Evolutionary conservation across 2,329 filamentous ascomycete genomes (phyloP), one percentile per base, ranked within the genome.

Genomic region (Colletotrichum orchidophilum): DNA sequence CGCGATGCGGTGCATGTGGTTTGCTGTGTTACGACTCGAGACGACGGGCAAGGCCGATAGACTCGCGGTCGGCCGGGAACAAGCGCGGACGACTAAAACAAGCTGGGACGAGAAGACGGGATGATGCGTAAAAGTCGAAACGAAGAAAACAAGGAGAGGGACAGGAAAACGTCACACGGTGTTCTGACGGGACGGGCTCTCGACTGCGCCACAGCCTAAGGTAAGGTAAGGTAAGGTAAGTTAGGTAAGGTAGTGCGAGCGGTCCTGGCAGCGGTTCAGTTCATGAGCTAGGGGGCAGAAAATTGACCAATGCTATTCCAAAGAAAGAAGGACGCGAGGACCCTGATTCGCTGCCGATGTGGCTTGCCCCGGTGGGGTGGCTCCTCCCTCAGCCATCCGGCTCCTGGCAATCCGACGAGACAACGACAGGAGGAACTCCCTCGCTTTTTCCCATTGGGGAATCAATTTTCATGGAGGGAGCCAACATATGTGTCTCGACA

Each of bases 21-120:
- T 71, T 71, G 68, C 64, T 71, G 64, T 33, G 58, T 60, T 71
- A 71, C 63, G 63, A 21, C 24, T 18, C 26, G 53, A 46, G 31
- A 53, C 2, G 57, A 27, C 29, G 26, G 24, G n/a, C 49, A 29
- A 24, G 31, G 49, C 35, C 9, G 18, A 5, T 21, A 27, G 50
- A 53, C 50, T 53, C 50, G 26, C 21, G 26, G 26, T 27, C 8
- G 18, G 42, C 33, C n/a, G 49, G 60, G 54, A 63, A 24, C 31
- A 29, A 54, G 60, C 33, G 49, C 49, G 24, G 15, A n/a, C 15
- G 26, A 63, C 21, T 27, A 53, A 27, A 21, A 63, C 31, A 24
- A 15, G 33, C 15, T n/a, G 50, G 46, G 46, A 15, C 18, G 18
- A 46, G 12, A 49, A n/a, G 59, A 53, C 46, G 29, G 31, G 29